Conservation (phyloP, 2,329 filamentous ascomycete species). For the Trichophaea hybrida region DNA sequence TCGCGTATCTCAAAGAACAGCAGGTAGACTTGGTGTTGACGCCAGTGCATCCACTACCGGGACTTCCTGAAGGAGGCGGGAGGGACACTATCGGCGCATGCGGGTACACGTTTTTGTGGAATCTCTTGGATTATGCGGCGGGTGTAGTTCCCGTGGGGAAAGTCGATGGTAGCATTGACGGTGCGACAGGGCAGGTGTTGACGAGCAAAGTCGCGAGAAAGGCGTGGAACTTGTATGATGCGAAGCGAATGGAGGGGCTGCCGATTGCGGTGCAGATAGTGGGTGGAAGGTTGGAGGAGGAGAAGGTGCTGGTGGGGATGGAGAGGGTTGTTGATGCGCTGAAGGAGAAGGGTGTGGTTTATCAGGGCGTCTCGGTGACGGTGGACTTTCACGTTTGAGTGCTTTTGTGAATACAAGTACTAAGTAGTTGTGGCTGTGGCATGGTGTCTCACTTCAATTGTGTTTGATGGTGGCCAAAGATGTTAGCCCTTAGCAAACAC, state of each 20-base stretch:
- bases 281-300: conserved; percentile 65
- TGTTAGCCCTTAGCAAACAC: neutral
- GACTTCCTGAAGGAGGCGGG: conserved; percentile 77
- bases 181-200: conserved; percentile 41
- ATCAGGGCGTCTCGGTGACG: conserved; percentile 3
- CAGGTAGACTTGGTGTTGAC: conserved; percentile 65
- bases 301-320: conserved; percentile 76
- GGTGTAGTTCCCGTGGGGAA: conserved; percentile 76
- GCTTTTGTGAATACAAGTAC: no score
- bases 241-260: conserved; percentile 67
- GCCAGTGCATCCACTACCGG: conserved; percentile 80
- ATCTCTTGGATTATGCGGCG: conserved; percentile 73
- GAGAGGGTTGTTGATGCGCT: conserved; percentile 61
- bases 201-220: conserved; percentile 69
- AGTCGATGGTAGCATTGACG: conserved; percentile 56
- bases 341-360: conserved; percentile 34
- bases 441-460: no score
- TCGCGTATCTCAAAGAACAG: conserved; percentile 66
- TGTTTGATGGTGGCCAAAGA: no score
- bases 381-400: neutral
- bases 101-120: conserved; percentile 89
- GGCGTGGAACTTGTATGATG: conserved; percentile 76
- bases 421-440: no score
- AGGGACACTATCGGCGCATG: conserved; percentile 70
- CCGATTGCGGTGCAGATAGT: conserved; percentile 79